Evolutionary conservation across 2,329 filamentous ascomycete genomes (phyloP).

Genomic region (Diaporthe citrichinensis): DNA sequence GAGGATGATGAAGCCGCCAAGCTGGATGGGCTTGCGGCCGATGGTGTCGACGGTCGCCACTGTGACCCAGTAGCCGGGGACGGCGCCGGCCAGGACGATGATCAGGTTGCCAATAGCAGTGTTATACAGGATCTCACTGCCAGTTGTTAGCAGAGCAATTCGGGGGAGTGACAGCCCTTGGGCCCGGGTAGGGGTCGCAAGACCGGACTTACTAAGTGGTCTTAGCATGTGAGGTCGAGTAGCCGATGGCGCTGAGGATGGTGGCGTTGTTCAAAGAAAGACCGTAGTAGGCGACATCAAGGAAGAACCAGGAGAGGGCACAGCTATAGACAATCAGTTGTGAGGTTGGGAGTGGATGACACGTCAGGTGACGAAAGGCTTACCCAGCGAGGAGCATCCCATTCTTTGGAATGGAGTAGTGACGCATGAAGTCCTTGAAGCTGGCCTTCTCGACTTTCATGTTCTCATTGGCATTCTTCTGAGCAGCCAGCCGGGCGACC

Average conservation of each 20-base stretch:
- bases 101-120: slow-evolving; percentile 85
- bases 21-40: slow-evolving; percentile 83
- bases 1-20: slow-evolving; percentile 73
- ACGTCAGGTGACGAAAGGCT: neutral
- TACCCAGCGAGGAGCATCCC: slow-evolving; percentile 67
- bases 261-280: slow-evolving; percentile 83
- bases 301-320: slow-evolving; percentile 87
- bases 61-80: slow-evolving; percentile 87
- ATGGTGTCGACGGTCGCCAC: slow-evolving; percentile 78
- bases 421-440: slow-evolving; percentile 77
- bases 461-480: slow-evolving; percentile 65
- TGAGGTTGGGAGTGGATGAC: neutral
- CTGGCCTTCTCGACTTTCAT: slow-evolving; percentile 79
- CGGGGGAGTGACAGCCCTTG: too few relatives aligned
- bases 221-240: slow-evolving; percentile 63
- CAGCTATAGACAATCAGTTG: slow-evolving; percentile 72
- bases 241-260: slow-evolving; percentile 81
- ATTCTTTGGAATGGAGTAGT: slow-evolving; percentile 81
- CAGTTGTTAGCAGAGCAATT: neutral
- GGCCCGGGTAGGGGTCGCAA: too few relatives aligned
- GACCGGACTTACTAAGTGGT: slow-evolving; percentile 57
- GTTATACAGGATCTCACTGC: slow-evolving; percentile 78
- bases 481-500: slow-evolving; percentile 71
- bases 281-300: slow-evolving; percentile 74
- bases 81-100: slow-evolving; percentile 82